Percentiles rank a stretch among this genome's conserved stretches.
These are phyloP conservation scores for Rutstroemia sp. DNA, from an alignment of 2,329 filamentous ascomycete genomes.

Conservation along the genomic window DNA sequence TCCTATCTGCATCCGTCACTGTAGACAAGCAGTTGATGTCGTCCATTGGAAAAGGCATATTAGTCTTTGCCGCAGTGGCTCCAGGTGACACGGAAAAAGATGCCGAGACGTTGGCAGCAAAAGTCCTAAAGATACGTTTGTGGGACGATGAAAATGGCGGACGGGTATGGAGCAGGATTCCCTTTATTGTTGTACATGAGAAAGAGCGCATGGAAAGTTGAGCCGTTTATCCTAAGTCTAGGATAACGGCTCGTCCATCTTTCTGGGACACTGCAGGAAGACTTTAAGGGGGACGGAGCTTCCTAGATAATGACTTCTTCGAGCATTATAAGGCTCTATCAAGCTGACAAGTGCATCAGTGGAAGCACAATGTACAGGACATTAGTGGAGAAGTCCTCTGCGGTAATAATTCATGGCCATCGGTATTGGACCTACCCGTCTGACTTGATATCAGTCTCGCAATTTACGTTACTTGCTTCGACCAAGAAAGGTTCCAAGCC, in stretches of 20 bases:
- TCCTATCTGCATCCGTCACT: slow-evolving; percentile 90
- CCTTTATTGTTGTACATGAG: not conserved
- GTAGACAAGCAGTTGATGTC: slow-evolving; percentile 88
- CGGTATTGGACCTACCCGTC: no score
- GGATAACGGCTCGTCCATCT: no score
- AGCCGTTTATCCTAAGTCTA: no score
- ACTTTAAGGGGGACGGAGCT: no score
- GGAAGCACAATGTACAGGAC: slow-evolving; percentile 85
- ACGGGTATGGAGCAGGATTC: slow-evolving; percentile 18
- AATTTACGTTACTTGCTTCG: slow-evolving; percentile 88
- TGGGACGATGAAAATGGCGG: slow-evolving; percentile 50
- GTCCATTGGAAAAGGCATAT: slow-evolving; percentile 79
- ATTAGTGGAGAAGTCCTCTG: slow-evolving; percentile 91
- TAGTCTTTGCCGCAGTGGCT: slow-evolving; percentile 87
- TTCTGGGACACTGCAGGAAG: no score
- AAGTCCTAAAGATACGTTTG: slow-evolving; percentile 81
- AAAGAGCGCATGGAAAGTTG: no score
- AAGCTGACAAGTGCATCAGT: slow-evolving; percentile 42
- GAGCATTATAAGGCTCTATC: not conserved
- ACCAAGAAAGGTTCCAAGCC: slow-evolving; percentile 97
- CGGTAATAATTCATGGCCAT: slow-evolving; percentile 44
- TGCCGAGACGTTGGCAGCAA: slow-evolving; percentile 72
- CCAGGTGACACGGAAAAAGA: slow-evolving; percentile 88
- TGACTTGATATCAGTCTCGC: slow-evolving; percentile 59
- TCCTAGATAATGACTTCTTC: no score